A percentile compares a stretch with the other conserved stretches of the same genome.
Evolutionary conservation across 1,284 basidiomycete genomes (phyloP).

Genomic region (Pseudozyma sp.): DNA sequence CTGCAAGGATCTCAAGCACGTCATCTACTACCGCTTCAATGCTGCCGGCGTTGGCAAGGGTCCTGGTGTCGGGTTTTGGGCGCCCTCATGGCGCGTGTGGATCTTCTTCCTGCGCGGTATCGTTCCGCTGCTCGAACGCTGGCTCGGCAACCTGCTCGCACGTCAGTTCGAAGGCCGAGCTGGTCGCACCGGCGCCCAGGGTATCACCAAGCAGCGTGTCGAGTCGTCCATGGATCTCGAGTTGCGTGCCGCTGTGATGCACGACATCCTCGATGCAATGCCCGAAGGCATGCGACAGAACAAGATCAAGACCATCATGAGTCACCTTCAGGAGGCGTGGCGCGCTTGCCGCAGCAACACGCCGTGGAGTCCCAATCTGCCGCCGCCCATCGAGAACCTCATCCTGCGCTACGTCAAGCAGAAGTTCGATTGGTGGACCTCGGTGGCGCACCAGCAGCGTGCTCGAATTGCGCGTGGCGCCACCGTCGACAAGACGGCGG

Average conservation of each 20-base stretch:
- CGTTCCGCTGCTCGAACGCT: conserved; percentile 94
- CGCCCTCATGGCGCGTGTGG: conserved; percentile 99
- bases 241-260: conserved; percentile 97
- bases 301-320: conserved; percentile 97
- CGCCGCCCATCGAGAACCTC: conserved; percentile 98
- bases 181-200: conserved; percentile 78
- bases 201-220: conserved; percentile 98
- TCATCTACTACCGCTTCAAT: conserved; percentile 93
- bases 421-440: conserved; percentile 99
- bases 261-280: conserved; percentile 91
- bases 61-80: conserved; percentile 99
- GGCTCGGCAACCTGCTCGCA: conserved; percentile 96
- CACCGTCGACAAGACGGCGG: conserved; percentile 98
- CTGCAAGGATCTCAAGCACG: conserved; percentile 93
- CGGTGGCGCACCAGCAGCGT: conserved; percentile 89
- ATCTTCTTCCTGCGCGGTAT: conserved; percentile 99
- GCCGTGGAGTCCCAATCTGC: conserved; percentile 97
- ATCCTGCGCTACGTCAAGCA: conserved; percentile 99
- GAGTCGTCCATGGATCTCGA: conserved; percentile 99
- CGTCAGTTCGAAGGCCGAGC: conserved; percentile 97
- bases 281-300: conserved; percentile 98
- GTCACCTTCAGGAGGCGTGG: conserved; percentile 98
- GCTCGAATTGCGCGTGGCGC: conserved; percentile 95
- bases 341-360: conserved; percentile 97
- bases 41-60: conserved; percentile 99